A percentile compares a stretch with the other conserved stretches of the same genome.
Conservation (phyloP, 2,329 filamentous ascomycete genomes). For the Penicillium sp. region DNA sequence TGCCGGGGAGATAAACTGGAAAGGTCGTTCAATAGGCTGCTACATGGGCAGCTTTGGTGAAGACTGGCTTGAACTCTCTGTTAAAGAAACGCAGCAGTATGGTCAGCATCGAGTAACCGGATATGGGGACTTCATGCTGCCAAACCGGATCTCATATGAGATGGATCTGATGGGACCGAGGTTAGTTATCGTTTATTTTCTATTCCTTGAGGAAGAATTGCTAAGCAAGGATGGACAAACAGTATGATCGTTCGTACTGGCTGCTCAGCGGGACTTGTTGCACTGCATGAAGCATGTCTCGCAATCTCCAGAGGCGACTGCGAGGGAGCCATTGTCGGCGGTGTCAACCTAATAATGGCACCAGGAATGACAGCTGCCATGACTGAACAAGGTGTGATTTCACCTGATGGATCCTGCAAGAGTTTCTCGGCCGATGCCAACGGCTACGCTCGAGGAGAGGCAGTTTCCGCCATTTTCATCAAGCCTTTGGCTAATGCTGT, state of each 20-base stretch:
- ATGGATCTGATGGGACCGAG: slow-evolving; percentile 29
- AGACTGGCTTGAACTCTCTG: slow-evolving; percentile 15
- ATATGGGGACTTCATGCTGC: slow-evolving; percentile 19
- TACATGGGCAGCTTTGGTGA: slow-evolving; percentile 15
- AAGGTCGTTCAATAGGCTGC: slow-evolving; percentile 26
- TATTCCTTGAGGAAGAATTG: neutral
- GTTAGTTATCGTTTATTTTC: neutral
- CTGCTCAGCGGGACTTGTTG: slow-evolving; percentile 37
- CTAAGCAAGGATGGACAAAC: neutral
- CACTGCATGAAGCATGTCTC: slow-evolving; percentile 32
- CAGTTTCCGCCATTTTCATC: slow-evolving; percentile 28
- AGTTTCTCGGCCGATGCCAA: slow-evolving; percentile 29
- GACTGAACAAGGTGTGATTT: slow-evolving; percentile 37
- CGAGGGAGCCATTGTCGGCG: slow-evolving; percentile 32
- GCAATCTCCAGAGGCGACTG: slow-evolving; percentile 16
- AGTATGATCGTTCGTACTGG: slow-evolving; percentile 34
- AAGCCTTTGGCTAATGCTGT: slow-evolving; percentile 20
- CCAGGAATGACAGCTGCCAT: slow-evolving; percentile 28
- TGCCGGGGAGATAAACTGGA: slow-evolving; percentile 25
- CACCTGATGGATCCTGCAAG: slow-evolving; percentile 28
- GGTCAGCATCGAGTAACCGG: slow-evolving; percentile 19
- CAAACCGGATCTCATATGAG: slow-evolving; percentile 30
- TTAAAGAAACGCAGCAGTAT: slow-evolving; percentile 7
- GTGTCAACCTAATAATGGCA: slow-evolving; percentile 34
- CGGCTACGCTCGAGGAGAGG: slow-evolving; percentile 35